phyloP scores from a whole-genome alignment of 169 alveolate species.

The Eimeria necatrix region DNA sequence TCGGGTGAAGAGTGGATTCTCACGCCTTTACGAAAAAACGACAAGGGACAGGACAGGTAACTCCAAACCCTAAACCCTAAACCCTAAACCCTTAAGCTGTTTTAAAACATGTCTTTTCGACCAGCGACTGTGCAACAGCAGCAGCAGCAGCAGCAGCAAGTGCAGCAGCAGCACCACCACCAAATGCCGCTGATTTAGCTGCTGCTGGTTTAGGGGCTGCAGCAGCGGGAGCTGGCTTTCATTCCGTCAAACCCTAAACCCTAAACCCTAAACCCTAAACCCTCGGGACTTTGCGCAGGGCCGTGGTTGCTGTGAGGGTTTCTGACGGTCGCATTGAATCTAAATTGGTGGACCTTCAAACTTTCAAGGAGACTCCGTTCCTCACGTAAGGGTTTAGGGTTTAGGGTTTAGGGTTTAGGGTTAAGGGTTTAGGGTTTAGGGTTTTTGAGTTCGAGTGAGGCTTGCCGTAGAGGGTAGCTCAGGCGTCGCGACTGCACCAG shows the following conservation, averaged over 20 bases:
- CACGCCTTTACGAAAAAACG: not conserved
- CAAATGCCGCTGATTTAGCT: too few relatives aligned
- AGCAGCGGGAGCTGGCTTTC: too few relatives aligned
- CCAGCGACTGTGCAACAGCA: too few relatives aligned
- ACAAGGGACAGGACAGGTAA: not conserved
- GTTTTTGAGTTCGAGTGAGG: too few relatives aligned
- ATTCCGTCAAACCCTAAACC: too few relatives aligned
- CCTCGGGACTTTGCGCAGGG: not conserved
- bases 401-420: not conserved
- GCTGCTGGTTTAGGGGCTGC: too few relatives aligned
- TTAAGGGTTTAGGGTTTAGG: too few relatives aligned
- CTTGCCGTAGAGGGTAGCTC: too few relatives aligned
- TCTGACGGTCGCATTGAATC: not conserved
- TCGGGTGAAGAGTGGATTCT: not conserved
- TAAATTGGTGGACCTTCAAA: not conserved
- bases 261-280: too few relatives aligned
- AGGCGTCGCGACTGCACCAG: too few relatives aligned
- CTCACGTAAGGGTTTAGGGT: not conserved
- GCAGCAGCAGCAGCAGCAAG: not conserved
- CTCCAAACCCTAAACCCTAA: not conserved
- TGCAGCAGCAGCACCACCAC: not conserved
- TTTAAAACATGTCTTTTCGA: too few relatives aligned
- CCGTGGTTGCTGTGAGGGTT: not conserved
- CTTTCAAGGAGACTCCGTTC: not conserved
- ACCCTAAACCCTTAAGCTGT: not conserved